Percentiles rank a stretch among this genome's conserved stretches.
Conservation (phyloP, 2,329 filamentous ascomycete genomes). For the Nemania abortiva region DNA sequence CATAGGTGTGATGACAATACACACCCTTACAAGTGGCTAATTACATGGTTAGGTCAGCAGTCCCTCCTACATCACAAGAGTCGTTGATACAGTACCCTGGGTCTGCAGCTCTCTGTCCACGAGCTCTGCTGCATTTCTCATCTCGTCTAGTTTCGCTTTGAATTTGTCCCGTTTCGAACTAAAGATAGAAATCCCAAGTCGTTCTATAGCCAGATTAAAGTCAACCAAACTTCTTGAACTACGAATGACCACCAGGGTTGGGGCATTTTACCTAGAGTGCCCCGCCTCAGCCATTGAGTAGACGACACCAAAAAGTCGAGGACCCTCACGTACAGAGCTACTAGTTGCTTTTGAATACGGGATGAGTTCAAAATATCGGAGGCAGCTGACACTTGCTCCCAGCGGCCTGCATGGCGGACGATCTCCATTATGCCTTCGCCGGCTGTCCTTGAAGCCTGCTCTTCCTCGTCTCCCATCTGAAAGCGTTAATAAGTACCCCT, state of each 20-base stretch:
- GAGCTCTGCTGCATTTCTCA: background rate
- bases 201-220: background rate
- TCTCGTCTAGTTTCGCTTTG: slow-evolving; percentile 4
- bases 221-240: background rate
- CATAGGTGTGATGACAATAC: background rate
- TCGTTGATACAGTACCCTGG: background rate
- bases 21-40: slow-evolving; percentile 2
- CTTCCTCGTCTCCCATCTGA: slow-evolving; percentile 1
- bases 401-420: slow-evolving; percentile 1
- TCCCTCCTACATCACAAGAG: background rate
- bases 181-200: slow-evolving; percentile 6
- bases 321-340: background rate
- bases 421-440: slow-evolving; percentile 9
- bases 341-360: background rate
- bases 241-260: background rate
- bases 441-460: background rate
- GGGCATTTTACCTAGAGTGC: background rate
- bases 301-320: slow-evolving; percentile 8
- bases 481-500: background rate
- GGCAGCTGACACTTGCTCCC: slow-evolving; percentile 2
- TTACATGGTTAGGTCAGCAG: slow-evolving; percentile 5
- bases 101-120: slow-evolving; percentile 6
- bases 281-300: background rate
- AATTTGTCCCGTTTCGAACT: slow-evolving; percentile 5
- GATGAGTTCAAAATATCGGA: background rate